Evolutionary conservation across 768 basidiomycete genomes (phyloP), one percentile per base, ranked within the genome.

Genomic region (Porpolomopsis calyptriformis): DNA sequence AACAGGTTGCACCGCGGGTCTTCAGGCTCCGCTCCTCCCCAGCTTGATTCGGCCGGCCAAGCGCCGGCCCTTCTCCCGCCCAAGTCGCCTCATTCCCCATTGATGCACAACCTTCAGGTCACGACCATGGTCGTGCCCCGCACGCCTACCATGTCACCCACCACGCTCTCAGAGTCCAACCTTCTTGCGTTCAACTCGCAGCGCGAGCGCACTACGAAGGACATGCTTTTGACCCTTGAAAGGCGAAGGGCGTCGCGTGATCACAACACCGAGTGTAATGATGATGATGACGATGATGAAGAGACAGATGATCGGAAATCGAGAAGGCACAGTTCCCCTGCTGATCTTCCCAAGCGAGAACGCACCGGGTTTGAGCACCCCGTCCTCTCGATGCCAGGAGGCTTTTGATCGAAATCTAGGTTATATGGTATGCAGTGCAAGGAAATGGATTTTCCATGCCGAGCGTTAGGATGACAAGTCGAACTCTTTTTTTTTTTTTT

Each of bases 181-280:
- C 56, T 78, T 26, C 58, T 63, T 35, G 65, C 72, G 4, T 63
- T 82, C 47, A 69, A 72, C 22, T 20, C 19, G 52, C 67, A 71
- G 16, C 77, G 82, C 43, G 73, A 73, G 49, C 67, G 72, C 54
- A 75, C 69, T 36, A 74, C 79, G 4, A 69, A 71, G 45, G 70
- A 77, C 55, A 83, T 87, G 84, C 69, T 84, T 44, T 71, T 68
- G 24, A 76, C 76, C 14, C 68, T 88, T 51, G 67, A 69, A 52
- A 74, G 78, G 44, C 75, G 82, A 55, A 77, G 72, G 4, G 49
- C 68, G 41, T 64, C 69, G 20, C 40, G 47, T 23, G 49, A 57
- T 29, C 57, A 61, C 40, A 26, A 45, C 31, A 49, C 49, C 24
- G 53, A 43, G 22, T 45, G 49, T 47, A 37, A 49, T 38, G 43